Percentiles rank a stretch among this genome's conserved stretches.
Conservation (phyloP, 192 early-diverging fungal genomes). For the Obelidium mucronatum region DNA sequence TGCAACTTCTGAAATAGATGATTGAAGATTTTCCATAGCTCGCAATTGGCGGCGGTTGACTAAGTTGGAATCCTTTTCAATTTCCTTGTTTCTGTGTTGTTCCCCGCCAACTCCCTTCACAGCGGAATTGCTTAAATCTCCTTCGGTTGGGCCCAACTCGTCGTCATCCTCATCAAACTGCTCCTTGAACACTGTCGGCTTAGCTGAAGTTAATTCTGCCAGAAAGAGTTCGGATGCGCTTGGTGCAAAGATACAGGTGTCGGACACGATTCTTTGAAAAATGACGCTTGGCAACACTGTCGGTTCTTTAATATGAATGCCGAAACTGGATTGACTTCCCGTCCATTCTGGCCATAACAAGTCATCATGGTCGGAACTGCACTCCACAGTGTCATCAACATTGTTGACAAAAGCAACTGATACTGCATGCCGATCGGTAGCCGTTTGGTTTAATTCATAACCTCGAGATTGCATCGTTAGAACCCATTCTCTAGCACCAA, state of each 20-base stretch:
- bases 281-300: too few relatives aligned
- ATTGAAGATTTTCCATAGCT: background rate
- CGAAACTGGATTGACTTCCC: background rate
- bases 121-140: background rate
- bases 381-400: slow-evolving; percentile 12
- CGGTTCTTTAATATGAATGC: background rate
- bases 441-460: too few relatives aligned
- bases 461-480: too few relatives aligned
- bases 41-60: background rate
- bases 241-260: background rate
- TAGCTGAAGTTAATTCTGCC: background rate
- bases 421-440: background rate
- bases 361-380: slow-evolving; percentile 10
- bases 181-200: background rate
- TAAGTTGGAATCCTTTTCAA: background rate
- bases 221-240: background rate
- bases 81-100: too few relatives aligned
- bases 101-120: too few relatives aligned
- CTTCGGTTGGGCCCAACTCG: background rate
- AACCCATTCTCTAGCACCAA: background rate
- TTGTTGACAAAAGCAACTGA: slow-evolving; percentile 24
- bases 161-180: slow-evolving; percentile 20
- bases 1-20: background rate
- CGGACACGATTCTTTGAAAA: background rate
- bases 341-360: slow-evolving; percentile 25